These are phyloP conservation scores for Metschnikowia sp. DNA, from an alignment of 805 yeast genomes.

Conservation along the genomic window DNA sequence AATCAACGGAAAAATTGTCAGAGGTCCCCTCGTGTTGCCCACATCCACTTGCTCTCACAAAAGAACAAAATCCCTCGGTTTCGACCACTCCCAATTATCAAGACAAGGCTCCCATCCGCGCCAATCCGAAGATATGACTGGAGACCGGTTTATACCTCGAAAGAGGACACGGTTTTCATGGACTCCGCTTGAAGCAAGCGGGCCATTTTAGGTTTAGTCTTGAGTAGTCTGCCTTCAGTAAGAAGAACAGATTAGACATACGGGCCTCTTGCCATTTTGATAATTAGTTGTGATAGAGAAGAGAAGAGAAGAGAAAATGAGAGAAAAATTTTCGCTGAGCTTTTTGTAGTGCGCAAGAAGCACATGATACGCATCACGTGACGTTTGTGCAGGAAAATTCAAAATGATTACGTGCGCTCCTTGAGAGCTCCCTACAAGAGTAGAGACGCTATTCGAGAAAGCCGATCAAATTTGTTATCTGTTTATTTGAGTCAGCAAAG, in stretches of 20 bases:
- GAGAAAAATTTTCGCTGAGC: neutral
- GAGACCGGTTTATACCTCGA: slow-evolving; percentile 19
- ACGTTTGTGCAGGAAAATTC: neutral
- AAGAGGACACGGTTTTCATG: slow-evolving; percentile 10
- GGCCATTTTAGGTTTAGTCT: slow-evolving; percentile 14
- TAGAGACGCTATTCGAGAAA: no score
- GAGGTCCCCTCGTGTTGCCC: neutral
- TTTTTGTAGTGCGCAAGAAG: neutral
- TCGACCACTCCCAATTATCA: slow-evolving; percentile 30
- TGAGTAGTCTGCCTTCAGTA: slow-evolving; percentile 19
- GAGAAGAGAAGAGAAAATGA: neutral
- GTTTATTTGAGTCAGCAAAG: no score
- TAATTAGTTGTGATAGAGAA: slow-evolving; percentile 19
- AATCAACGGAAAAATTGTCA: no score
- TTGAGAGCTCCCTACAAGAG: no score
- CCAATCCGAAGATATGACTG: slow-evolving; percentile 20
- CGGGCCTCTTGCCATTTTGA: slow-evolving; percentile 55
- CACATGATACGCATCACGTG: slow-evolving; percentile 3
- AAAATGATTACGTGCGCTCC: no score
- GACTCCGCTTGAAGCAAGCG: slow-evolving; percentile 9
- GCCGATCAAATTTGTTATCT: no score
- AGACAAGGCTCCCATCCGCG: slow-evolving; percentile 51
- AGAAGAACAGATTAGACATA: slow-evolving; percentile 31
- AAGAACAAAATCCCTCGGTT: neutral
- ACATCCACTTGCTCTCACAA: no score